Evolutionary conservation across 1,139 yeast species (phyloP).

Genomic region (Waltiozyma sp.): DNA sequence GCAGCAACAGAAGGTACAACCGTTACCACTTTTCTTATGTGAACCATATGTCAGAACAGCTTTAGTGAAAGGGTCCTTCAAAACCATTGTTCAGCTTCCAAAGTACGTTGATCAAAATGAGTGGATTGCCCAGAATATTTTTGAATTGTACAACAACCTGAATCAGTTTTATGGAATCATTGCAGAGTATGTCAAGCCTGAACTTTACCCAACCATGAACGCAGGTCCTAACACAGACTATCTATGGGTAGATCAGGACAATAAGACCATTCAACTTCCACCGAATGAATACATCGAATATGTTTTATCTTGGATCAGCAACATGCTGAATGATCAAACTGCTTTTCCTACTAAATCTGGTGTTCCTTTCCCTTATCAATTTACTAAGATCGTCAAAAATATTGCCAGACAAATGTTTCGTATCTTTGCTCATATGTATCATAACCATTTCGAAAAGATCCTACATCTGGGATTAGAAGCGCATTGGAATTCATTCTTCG

Average conservation of each 20-base stretch:
- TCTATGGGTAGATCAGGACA: conserved; percentile 75
- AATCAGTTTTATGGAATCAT: conserved; percentile 84
- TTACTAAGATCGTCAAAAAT: conserved; percentile 72
- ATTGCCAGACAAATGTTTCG: conserved; percentile 89
- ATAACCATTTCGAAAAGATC: conserved; percentile 86
- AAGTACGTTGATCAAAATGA: conserved; percentile 90
- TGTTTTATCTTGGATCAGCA: conserved; percentile 83
- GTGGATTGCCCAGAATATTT: conserved; percentile 90
- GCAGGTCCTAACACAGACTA: conserved; percentile 92
- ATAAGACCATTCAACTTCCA: conserved; percentile 75
- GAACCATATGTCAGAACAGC: conserved; percentile 94
- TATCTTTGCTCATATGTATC: conserved; percentile 92
- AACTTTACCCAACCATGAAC: conserved; percentile 84
- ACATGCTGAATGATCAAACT: conserved; percentile 79
- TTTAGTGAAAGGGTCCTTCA: conserved; percentile 92
- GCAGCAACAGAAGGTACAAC: conserved; percentile 8
- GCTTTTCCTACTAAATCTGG: conserved; percentile 88
- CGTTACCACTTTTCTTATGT: conserved; percentile 59
- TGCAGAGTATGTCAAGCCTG: conserved; percentile 82
- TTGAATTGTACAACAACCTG: conserved; percentile 78
- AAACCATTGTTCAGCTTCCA: conserved; percentile 89
- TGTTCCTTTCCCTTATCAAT: conserved; percentile 86
- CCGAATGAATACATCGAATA: conserved; percentile 89
- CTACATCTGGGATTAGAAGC: conserved; percentile 89
- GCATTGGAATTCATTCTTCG: conserved; percentile 96